Base-by-base conservation (phyloP, 192 early-diverging fungal genomes). In the Backusella liffmaniae region DNA sequence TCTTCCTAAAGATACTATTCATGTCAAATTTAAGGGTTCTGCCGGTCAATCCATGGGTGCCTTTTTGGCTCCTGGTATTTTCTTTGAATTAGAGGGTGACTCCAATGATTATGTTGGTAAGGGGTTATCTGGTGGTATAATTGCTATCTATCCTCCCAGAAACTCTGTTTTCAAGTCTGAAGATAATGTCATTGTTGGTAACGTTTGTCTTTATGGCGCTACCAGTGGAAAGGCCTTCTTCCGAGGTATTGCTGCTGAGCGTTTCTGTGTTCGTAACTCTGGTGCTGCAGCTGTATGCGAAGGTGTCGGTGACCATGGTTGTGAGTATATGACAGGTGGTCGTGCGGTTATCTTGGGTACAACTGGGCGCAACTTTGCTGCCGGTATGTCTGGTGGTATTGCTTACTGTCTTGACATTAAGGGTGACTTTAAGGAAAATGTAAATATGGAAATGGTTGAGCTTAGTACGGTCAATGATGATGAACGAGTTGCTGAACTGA, bases 251-350 rank as follows among this genome's bases (percentile, higher is more conserved):
- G 97, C 97, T 73, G 97, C 97, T 16, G 98, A 99, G 86, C 94
- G 98, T 78, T 99, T 99, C 87, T 93, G 92, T 73, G 98, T 99
- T 69, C 92, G 98, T 83, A 99, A 99, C 85, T 98, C 96, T 13
- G 98, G 98, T 73, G 98, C 97, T 26, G 86, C 87, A 66, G 96
- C 96, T 56, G 97, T 99, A 6, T 94, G 96, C 44, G 98, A 99
- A 85, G 98, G 98, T 75, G 91, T 93, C 30, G 98, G 98, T 78
- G 98, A 99, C 87, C 98, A 99, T 80, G 98, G 96, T 72, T 98
- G 97, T 86, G 98, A 99, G 86, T 99, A 99, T 87, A 99, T 99
- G 98, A 99, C 98, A 2, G 98, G 98, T 62, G 98, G 98, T 59
- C 89, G 96, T 51, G 92, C 92, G 34, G 87, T 98, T 49, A 90